Base-by-base conservation (phyloP, 2,329 filamentous ascomycete genomes). In the Hypoxylon sp. region DNA sequence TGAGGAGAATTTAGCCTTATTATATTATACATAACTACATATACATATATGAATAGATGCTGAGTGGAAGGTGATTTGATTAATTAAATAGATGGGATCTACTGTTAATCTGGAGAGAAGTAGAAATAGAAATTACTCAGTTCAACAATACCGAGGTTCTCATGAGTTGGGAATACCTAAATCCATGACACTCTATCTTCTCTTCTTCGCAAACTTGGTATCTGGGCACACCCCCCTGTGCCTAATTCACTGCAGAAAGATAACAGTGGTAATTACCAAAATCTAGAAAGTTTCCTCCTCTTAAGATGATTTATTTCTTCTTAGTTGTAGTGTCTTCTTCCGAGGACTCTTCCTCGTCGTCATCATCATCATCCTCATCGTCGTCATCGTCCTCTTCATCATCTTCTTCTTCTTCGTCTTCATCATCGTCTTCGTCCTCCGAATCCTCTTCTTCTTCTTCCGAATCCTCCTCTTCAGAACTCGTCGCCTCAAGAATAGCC, bases 401-500 rank as follows among this genome's bases (percentile, higher is more conserved):
- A 1, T 67, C 61, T 0, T 66, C 63, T 0, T 69, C 62, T 0
- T 65, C 63, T 0, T 68, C 62, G 1, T 64, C 62, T 1, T 66
- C 59, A 2, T 58, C 55, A 3, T 65, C 46, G 2, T 62, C 42
- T 2, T 66, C 49, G 62, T 63, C 59, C 0, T 59, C 60, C 0
- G 63, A 48, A 2, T 62, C 65, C 1, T 64, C 57, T 1, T 66
- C 65, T 2, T 62, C 63, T 5, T 65, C 63, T 3, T 71, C 67
- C 0, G 67, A 64, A 4, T 71, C 62, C 1, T 68, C 69, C 1
- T 66, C 65, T 6, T 69, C 66, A 3, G 67, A 65, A 47, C 71
- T 68, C 0, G 69, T 59, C 50, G 69, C 73, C 66, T 79, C 74
- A 38, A 71, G 66, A 15, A 74, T 75, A 11, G 68, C 63, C 63